Base-by-base conservation (phyloP, 2,329 filamentous ascomycete genomes). In the Colletotrichum cuscutae region DNA sequence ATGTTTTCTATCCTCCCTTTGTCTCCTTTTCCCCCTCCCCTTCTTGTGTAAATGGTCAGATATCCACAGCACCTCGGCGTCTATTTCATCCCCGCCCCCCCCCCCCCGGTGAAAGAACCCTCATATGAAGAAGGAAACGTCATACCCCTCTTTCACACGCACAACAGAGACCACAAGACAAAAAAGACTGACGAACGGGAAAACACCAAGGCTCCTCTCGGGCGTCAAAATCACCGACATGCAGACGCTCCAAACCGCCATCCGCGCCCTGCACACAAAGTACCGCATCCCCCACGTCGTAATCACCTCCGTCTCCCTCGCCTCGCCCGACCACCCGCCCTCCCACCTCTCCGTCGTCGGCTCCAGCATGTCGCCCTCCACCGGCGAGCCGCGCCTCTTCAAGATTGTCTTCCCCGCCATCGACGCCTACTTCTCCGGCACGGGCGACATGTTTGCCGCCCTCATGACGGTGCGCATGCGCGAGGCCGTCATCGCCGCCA, bases 391-490 rank as follows among this genome's bases (percentile, higher is more conserved):
- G 0, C 92, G 97, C n/a, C 88, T 96, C 65, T 99, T 98, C 87
- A 92, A 93, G 78, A 92, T 98, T 78, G 91, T 93, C 68, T 94
- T 98, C 69, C 95, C 96, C 0, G 90, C 93, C 32, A 92, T 98
- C 72, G 94, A 98, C 80, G 94, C 95, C 83, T 98, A 97, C 87
- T 99, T 98, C 84, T 95, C 93, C 77, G 97, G 97, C 53, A 98
- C 97, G 0, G 97, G 97, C 59, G 97, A 99, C 85, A 98, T 99
- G 96, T 98, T 99, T 80, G 96, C 95, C 35, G 96, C 96, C 8
- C 88, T 99, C 58, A 95, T 95, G 80, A 91, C 98, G 1, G 94
- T 94, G 53, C 91, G 96, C 35, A 91, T 99, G 79, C 92, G 96
- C 71, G 94, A 98, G 85, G 95, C 94, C 30, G 93, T 94, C 1